These are phyloP conservation scores for Hydrangea macrophylla DNA, from an alignment of 148 eudicot genomes.

Conservation along the genomic window DNA sequence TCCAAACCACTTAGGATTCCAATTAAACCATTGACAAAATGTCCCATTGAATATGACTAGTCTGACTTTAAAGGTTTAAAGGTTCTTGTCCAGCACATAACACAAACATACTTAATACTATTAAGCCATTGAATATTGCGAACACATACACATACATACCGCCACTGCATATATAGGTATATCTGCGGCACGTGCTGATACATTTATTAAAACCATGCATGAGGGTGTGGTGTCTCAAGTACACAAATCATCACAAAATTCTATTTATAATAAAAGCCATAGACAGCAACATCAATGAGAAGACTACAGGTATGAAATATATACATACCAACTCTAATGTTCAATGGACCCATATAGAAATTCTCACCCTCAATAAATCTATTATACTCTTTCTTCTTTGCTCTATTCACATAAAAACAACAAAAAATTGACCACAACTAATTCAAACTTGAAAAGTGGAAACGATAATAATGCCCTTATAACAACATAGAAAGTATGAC, in stretches of 20 bases:
- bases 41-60: constrained; percentile 7
- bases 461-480: not conserved
- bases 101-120: not conserved
- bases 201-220: constrained; percentile 11
- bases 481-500: not conserved
- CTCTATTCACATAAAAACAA: constrained; percentile 23
- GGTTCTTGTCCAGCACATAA: not conserved
- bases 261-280: not conserved
- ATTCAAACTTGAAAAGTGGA: not conserved
- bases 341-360: constrained; percentile 1
- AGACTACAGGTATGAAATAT: constrained; percentile 7
- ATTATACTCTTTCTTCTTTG: not conserved
- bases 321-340: constrained; percentile 14
- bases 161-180: not conserved
- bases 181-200: not conserved
- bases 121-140: not conserved
- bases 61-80: not conserved
- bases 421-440: not conserved
- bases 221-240: constrained; percentile 3
- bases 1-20: constrained; percentile 11
- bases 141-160: not conserved
- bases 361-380: constrained; percentile 2
- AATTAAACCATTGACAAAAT: constrained; percentile 10
- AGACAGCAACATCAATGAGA: constrained; percentile 9
- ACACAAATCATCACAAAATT: constrained; percentile 14